A percentile compares a stretch with the other conserved stretches of the same genome.
Evolutionary conservation across 495 filamentous ascomycete species (phyloP).

Genomic region (Pseudevernia furfuracea): DNA sequence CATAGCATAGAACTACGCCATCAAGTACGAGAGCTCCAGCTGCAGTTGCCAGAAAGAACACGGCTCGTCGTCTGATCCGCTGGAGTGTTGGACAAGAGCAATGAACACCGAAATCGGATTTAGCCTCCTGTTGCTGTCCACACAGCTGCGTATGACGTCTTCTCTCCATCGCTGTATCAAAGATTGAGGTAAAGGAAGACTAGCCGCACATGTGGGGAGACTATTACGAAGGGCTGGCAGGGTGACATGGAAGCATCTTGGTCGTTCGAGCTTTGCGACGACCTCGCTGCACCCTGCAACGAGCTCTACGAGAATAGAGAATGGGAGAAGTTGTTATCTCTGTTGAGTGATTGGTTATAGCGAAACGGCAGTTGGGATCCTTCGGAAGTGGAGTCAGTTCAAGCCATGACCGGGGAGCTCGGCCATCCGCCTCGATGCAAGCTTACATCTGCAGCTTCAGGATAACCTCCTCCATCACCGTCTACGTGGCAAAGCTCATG

Average conservation of each 20-base stretch:
- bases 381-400: not conserved
- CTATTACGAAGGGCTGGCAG: not conserved
- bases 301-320: not conserved
- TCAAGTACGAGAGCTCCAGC: not conserved
- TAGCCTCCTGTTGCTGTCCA: not conserved
- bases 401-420: not conserved
- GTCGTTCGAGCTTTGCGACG: conserved; percentile 1
- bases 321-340: not conserved
- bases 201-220: not conserved
- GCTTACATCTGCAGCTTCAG: not conserved
- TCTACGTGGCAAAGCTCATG: conserved; percentile 1
- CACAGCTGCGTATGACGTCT: not conserved
- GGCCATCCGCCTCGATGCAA: not conserved
- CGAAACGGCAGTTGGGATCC: not conserved
- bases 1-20: not conserved
- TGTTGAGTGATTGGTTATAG: not conserved
- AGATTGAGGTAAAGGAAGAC: not conserved
- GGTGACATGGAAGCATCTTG: not conserved
- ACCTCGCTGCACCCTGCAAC: not conserved
- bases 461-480: not conserved
- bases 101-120: not conserved
- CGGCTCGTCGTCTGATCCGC: not conserved
- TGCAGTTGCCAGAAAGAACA: not conserved
- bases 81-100: not conserved
- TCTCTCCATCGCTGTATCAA: not conserved